These are phyloP conservation scores for Corymbia citriodora DNA, from an alignment of 441 rosid genomes.

Conservation along the genomic window DNA sequence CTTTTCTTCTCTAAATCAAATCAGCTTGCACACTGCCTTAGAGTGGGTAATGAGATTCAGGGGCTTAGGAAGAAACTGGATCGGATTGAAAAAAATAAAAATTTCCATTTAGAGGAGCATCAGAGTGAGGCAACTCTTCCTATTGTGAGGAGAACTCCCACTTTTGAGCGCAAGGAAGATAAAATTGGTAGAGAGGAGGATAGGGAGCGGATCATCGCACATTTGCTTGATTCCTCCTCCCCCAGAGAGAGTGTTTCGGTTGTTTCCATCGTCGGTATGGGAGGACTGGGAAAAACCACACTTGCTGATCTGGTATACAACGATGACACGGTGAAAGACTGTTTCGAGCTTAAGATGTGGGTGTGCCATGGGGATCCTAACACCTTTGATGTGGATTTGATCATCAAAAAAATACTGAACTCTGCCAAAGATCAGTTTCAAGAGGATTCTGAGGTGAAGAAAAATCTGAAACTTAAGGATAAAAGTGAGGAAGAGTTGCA, in stretches of 20 bases:
- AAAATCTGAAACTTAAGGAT: too few species aligned
- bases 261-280: background rate
- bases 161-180: accelerated
- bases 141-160: background rate
- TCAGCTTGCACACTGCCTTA: accelerated
- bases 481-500: too few species aligned
- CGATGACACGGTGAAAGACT: background rate
- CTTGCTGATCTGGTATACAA: background rate
- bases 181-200: background rate
- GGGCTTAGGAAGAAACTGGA: background rate
- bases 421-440: background rate
- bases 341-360: background rate
- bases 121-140: background rate
- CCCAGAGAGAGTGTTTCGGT: accelerated
- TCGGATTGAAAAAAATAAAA: accelerated
- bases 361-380: background rate
- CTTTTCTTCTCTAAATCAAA: background rate
- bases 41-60: accelerated
- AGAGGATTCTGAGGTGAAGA: too few species aligned
- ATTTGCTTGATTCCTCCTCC: background rate
- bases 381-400: background rate
- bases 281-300: background rate
- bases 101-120: accelerated
- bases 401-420: background rate
- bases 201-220: accelerated